These are phyloP conservation scores for Saccharum hybrid DNA, from an alignment of 202 grass and related monocot genomes.

Conservation along the genomic window DNA sequence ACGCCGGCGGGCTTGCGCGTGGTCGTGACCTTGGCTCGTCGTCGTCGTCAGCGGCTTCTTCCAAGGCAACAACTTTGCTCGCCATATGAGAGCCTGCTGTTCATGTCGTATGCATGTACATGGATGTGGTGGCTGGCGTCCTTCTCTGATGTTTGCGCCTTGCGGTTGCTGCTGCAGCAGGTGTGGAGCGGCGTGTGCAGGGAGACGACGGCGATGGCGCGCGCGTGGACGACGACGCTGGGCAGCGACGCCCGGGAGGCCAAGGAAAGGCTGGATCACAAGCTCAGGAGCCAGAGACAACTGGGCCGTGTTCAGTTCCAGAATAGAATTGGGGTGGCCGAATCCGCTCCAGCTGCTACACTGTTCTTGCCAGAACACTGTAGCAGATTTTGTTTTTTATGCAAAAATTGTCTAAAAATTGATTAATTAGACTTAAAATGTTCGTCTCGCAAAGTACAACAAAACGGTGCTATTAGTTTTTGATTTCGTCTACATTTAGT, in stretches of 20 bases:
- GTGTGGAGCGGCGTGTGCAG: conserved; percentile 42
- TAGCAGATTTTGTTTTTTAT: no score
- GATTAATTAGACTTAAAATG: no score
- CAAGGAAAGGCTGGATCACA: conserved; percentile 83
- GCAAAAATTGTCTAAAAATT: no score
- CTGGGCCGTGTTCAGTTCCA: no score
- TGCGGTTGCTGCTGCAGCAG: conserved; percentile 22
- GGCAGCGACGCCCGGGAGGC: conserved; percentile 71
- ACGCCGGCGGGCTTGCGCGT: not conserved
- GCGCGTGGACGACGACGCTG: conserved; percentile 45
- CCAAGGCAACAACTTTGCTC: not conserved
- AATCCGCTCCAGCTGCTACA: no score
- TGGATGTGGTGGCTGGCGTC: no score
- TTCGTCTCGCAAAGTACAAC: no score
- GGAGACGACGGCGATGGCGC: conserved; percentile 21
- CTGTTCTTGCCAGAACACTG: no score
- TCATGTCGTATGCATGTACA: not conserved
- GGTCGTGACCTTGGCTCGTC: not conserved
- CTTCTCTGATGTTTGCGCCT: not conserved
- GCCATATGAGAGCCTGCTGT: not conserved
- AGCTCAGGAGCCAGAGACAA: conserved; percentile 57
- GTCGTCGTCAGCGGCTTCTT: not conserved
- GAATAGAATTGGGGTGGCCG: no score
- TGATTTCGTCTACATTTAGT: no score
- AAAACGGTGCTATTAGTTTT: no score